A percentile compares a stretch with the other conserved stretches of the same genome.
Evolutionary conservation across 2,329 filamentous ascomycete genomes (phyloP).

Genomic region (Fusarium palustre): DNA sequence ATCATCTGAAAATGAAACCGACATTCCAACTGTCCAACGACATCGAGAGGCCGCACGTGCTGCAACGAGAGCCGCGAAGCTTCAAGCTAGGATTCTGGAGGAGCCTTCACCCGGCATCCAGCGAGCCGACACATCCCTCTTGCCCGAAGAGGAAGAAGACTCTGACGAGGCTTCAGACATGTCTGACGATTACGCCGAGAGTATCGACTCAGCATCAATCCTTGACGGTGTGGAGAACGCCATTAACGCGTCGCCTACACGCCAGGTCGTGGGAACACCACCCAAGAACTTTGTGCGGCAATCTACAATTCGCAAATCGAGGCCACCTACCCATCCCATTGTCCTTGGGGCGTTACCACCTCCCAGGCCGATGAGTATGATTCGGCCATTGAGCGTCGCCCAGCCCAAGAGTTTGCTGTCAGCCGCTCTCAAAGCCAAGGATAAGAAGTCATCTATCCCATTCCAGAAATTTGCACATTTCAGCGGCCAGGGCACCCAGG

Average conservation of each 20-base stretch:
- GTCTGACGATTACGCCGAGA: slow-evolving; percentile 73
- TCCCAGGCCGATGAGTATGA: slow-evolving; percentile 73
- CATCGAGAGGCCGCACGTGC: slow-evolving; percentile 71
- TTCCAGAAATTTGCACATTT: slow-evolving; percentile 82
- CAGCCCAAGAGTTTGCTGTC: slow-evolving; percentile 78
- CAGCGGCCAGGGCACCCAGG: slow-evolving; percentile 81
- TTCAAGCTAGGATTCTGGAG: slow-evolving; percentile 56
- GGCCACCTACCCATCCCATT: slow-evolving; percentile 65
- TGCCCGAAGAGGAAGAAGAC: slow-evolving; percentile 70
- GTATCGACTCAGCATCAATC: slow-evolving; percentile 77
- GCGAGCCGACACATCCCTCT: slow-evolving; percentile 61
- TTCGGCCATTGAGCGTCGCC: slow-evolving; percentile 73
- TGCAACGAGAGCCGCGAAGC: slow-evolving; percentile 58
- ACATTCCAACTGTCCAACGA: slow-evolving; percentile 72
- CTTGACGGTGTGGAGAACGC: slow-evolving; percentile 73
- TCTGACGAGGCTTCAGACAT: slow-evolving; percentile 72
- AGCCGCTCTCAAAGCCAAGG: slow-evolving; percentile 77
- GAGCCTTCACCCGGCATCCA: slow-evolving; percentile 55
- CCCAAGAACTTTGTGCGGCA: slow-evolving; percentile 70
- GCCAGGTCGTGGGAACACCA: slow-evolving; percentile 72
- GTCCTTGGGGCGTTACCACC: slow-evolving; percentile 76
- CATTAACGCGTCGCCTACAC: slow-evolving; percentile 65
- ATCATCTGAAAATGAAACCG: slow-evolving; percentile 84
- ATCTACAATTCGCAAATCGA: slow-evolving; percentile 73
- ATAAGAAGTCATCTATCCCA: slow-evolving; percentile 75